Evolutionary conservation across 1,284 basidiomycete species (phyloP).

Genomic region (Ceratobasidium sp.): DNA sequence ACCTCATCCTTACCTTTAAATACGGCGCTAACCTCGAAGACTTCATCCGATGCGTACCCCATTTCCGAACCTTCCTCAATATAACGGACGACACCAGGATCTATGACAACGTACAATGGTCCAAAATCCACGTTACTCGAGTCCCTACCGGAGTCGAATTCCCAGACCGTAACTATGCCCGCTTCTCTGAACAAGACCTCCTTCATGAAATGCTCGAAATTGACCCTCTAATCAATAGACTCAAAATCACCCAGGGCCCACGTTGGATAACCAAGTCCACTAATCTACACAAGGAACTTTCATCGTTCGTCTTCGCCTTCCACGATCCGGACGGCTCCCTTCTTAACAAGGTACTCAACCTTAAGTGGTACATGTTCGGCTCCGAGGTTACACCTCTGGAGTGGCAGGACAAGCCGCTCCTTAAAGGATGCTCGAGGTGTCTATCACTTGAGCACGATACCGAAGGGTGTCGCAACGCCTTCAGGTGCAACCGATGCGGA

Average conservation of each 20-base stretch:
- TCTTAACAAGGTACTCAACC: background rate
- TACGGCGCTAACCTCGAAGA: background rate
- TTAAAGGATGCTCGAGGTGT: conserved; percentile 1
- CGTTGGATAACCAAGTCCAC: background rate
- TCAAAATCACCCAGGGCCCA: conserved; percentile 9
- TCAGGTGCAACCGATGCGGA: background rate
- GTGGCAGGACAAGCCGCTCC: background rate
- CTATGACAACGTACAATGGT: background rate
- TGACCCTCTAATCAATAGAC: background rate
- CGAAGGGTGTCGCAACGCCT: background rate
- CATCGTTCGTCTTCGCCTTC: background rate
- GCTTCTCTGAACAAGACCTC: background rate
- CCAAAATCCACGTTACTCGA: background rate
- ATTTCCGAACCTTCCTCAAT: background rate
- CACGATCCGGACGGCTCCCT: background rate
- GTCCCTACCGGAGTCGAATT: conserved; percentile 1
- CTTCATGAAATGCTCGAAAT: background rate
- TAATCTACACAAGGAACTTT: background rate
- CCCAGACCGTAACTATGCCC: background rate
- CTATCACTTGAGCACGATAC: conserved; percentile 4
- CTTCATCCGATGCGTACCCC: background rate
- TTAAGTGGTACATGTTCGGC: background rate
- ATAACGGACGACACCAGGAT: background rate
- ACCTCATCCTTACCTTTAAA: background rate
- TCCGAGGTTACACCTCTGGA: background rate